phyloP scores from a whole-genome alignment of 345 rosid genomes.

The Camelina laxa region DNA sequence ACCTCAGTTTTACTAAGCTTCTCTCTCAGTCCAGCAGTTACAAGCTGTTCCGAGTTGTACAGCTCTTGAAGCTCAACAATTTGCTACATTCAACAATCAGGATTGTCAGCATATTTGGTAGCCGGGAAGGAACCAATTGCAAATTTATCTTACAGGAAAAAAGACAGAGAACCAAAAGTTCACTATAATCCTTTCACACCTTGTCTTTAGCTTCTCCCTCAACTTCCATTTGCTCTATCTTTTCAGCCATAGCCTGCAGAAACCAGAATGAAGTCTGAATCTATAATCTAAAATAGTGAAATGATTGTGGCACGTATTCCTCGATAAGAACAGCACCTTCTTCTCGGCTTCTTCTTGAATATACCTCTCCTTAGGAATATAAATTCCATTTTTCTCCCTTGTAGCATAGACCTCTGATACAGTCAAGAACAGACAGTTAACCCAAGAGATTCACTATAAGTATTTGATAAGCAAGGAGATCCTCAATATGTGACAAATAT shows the following conservation, averaged over 20 bases:
- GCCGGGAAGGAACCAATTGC: constrained; percentile 14
- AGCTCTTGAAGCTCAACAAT: constrained; percentile 84
- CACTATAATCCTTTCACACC: constrained; percentile 43
- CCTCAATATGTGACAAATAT: not conserved
- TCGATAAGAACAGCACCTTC: constrained; percentile 58
- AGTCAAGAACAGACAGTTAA: constrained; percentile 11
- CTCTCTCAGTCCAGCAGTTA: constrained; percentile 68
- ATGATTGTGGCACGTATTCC: constrained; percentile 14
- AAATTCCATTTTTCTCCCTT: constrained; percentile 97
- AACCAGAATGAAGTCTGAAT: constrained; percentile 35
- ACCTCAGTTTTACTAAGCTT: constrained; percentile 92
- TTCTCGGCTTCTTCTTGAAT: constrained; percentile 95
- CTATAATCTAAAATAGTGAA: constrained; percentile 16
- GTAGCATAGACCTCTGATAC: constrained; percentile 91
- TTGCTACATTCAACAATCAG: constrained; percentile 58
- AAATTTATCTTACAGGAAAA: constrained; percentile 2
- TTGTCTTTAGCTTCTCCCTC: constrained; percentile 83
- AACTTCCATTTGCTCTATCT: constrained; percentile 92
- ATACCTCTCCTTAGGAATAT: constrained; percentile 91
- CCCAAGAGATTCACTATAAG: not conserved
- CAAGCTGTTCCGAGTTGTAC: constrained; percentile 71
- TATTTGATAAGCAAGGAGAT: not conserved
- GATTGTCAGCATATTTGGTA: constrained; percentile 27
- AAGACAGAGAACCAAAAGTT: not conserved
- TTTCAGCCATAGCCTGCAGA: constrained; percentile 92